A percentile compares a stretch with the other conserved stretches of the same genome.
phyloP scores from a whole-genome alignment of 768 basidiomycete species.

The Termitomyces sp. region DNA sequence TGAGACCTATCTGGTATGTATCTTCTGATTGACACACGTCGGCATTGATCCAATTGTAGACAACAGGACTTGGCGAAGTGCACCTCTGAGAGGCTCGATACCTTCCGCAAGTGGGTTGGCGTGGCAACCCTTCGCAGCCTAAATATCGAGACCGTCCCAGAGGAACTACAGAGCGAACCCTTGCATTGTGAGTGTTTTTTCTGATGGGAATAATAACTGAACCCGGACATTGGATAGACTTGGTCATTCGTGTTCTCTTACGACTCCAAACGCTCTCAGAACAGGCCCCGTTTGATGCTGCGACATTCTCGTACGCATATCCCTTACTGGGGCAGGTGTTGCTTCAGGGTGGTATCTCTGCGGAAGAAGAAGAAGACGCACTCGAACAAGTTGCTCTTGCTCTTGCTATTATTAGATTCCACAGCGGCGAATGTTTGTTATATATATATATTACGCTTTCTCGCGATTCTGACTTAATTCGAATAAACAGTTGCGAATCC shows the following conservation, averaged over 20 bases:
- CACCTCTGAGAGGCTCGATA: constrained; percentile 70
- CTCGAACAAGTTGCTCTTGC: constrained; percentile 75
- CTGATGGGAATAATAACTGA: not conserved
- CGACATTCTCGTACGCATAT: constrained; percentile 78
- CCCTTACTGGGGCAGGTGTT: constrained; percentile 72
- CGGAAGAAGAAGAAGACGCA: constrained; percentile 65
- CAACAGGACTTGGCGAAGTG: constrained; percentile 61
- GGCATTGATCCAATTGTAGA: not conserved
- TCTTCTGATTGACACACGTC: not conserved
- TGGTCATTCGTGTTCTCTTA: constrained; percentile 83
- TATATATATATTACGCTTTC: not conserved
- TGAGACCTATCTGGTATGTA: constrained; percentile 72
- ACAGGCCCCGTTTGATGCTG: constrained; percentile 74
- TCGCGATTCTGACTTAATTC: not conserved
- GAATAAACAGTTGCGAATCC: constrained; percentile 51
- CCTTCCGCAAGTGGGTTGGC: constrained; percentile 66
- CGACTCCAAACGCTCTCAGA: constrained; percentile 78
- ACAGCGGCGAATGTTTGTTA: constrained; percentile 66
- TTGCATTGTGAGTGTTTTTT: constrained; percentile 43
- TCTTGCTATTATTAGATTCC: constrained; percentile 64
- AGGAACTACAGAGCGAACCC: constrained; percentile 67
- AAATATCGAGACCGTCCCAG: constrained; percentile 60
- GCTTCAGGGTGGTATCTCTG: constrained; percentile 58
- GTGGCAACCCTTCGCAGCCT: constrained; percentile 78
- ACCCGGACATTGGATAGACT: constrained; percentile 32